Evolutionary conservation across 257 asterid genomes (phyloP).

Genomic region (Lithospermum erythrorhizon): DNA sequence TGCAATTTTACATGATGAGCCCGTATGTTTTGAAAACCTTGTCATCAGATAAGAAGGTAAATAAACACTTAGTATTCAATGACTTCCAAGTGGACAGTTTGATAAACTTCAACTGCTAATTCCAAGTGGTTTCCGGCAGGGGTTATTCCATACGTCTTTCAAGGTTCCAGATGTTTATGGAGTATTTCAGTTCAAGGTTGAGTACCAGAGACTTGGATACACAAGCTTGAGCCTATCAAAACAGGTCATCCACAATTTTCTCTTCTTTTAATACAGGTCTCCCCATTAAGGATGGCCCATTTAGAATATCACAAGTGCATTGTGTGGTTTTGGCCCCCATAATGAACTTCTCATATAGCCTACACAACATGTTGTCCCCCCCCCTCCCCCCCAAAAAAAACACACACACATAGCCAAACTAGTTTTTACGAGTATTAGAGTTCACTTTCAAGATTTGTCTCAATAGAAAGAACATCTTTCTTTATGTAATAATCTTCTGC

Average conservation of each 20-base stretch:
- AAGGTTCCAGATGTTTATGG: conserved; percentile 93
- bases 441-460: not conserved
- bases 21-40: conserved; percentile 81
- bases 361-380: too few species aligned
- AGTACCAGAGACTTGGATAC: conserved; percentile 68
- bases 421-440: not conserved
- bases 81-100: not conserved
- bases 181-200: conserved; percentile 85
- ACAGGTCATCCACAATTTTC: conserved; percentile 36
- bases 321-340: not conserved
- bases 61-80: not conserved
- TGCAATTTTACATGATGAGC: conserved; percentile 92
- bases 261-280: not conserved
- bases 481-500: not conserved
- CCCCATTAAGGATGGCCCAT: not conserved
- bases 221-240: conserved; percentile 57
- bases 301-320: not conserved
- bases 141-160: conserved; percentile 55
- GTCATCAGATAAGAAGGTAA: conserved; percentile 65
- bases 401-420: not conserved
- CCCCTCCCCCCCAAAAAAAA: too few species aligned
- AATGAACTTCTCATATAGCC: not conserved
- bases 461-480: not conserved
- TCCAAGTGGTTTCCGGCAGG: conserved; percentile 29
- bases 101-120: not conserved